Evolutionary conservation across 169 alveolate genomes (phyloP), one percentile per base, ranked within the genome.

Genomic region (Cryptosporidium sp.): DNA sequence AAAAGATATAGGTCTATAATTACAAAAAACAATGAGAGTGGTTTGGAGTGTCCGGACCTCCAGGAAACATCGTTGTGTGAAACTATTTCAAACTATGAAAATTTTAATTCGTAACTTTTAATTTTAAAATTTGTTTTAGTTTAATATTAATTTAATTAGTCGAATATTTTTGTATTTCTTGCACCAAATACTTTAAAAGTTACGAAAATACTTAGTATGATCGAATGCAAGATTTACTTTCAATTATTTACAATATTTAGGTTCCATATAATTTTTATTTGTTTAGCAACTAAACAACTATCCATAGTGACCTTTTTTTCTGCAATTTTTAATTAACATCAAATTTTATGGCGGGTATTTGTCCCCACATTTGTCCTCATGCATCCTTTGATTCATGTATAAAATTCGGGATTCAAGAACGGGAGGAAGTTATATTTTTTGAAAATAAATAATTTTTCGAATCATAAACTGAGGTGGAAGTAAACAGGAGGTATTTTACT

Each of bases 321-420:
- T 16, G 41, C 35, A 61, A 41, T 4, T n/a, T 48, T 14, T 48
- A 45, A 48, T 48, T 48, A n/a, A 14, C 31, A 39, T 7, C 0
- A 9, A 31, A 65, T 12, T 29, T 65, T 65, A n/a, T 26, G 89
- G 80, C 80, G 89, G 89, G 89, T 58, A 41, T 29, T 41, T 31
- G 37, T 29, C 89, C 89, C 89, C 89, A 80, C 89, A 80, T 65
- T 65, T 65, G 89, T 80, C 89, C 89, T 80, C 89, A 80, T 80
- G 89, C 89, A 80, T 62, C 75, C 55, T 80, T 35, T 14, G 50
- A 41, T 80, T 80, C 75, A 80, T 80, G 74, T 65, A 67, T 21
- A 61, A 26, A n/a, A 23, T 29, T 70, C 9, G 59, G 84, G 84
- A n/a, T 45, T 45, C 59, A 70, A 48, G 84, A 29, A 43, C 45